A percentile compares a stretch with the other conserved stretches of the same genome.
Conservation (phyloP, 2,329 filamentous ascomycete genomes). For the Claviceps sp. region DNA sequence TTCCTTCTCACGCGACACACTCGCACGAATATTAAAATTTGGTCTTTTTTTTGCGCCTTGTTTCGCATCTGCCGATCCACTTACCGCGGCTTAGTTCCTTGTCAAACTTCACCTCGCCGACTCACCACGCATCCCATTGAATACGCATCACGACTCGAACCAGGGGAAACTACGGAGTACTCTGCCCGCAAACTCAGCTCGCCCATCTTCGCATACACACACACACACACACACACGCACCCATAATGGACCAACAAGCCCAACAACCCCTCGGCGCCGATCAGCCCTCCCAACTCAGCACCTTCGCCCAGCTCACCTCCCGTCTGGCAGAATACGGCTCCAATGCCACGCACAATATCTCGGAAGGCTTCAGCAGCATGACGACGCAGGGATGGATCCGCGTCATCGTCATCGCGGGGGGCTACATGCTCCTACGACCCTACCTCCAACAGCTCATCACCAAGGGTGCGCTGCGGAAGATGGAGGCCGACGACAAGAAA, state of each 20-base stretch:
- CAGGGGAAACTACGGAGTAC: no score
- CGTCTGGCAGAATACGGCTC: slow-evolving; percentile 22
- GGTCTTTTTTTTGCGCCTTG: no score
- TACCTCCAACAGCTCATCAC: slow-evolving; percentile 57
- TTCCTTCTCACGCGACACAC: no score
- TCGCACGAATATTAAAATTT: no score
- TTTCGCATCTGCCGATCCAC: no score
- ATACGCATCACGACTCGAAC: no score
- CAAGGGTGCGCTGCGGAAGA: slow-evolving; percentile 47
- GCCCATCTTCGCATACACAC: not conserved
- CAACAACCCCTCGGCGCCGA: slow-evolving; percentile 13
- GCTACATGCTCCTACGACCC: slow-evolving; percentile 60
- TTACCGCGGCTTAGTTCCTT: no score
- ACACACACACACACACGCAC: not conserved
- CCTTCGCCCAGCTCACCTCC: slow-evolving; percentile 19
- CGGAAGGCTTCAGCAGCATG: slow-evolving; percentile 35
- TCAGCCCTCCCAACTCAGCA: slow-evolving; percentile 16
- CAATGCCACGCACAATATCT: slow-evolving; percentile 34
- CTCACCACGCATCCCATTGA: no score
- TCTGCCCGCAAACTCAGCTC: not conserved
- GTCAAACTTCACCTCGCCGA: no score
- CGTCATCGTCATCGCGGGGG: slow-evolving; percentile 56
- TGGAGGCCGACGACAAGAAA: slow-evolving; percentile 42
- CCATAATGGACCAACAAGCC: slow-evolving; percentile 12
- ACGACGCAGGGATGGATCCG: slow-evolving; percentile 47